A percentile compares a stretch with the other conserved stretches of the same genome.
Conservation (phyloP, 192 early-diverging fungal genomes). For the Backusella tarrabulga region DNA sequence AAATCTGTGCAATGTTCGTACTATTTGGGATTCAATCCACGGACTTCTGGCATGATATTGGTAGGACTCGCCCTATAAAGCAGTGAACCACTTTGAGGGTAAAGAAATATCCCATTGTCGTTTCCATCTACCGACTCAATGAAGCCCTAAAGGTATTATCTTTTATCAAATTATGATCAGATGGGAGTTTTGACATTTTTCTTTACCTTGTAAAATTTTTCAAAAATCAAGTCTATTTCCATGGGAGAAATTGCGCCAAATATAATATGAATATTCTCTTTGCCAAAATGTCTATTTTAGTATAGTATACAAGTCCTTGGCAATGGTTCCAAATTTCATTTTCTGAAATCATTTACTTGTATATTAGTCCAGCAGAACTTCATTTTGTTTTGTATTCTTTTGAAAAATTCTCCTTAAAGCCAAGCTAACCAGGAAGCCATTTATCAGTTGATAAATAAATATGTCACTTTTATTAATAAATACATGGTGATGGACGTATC, state of each 20-base stretch:
- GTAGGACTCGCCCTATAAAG: constrained; percentile 78
- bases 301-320: too few relatives aligned
- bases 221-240: background rate
- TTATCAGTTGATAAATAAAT: too few relatives aligned
- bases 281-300: background rate
- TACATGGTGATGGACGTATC: constrained; percentile 86
- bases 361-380: too few relatives aligned
- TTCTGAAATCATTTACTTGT: too few relatives aligned
- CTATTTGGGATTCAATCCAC: constrained; percentile 90
- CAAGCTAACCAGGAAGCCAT: too few relatives aligned
- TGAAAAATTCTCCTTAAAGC: too few relatives aligned
- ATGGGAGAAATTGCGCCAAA: background rate
- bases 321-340: too few relatives aligned
- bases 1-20: constrained; percentile 69
- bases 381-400: too few relatives aligned
- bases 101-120: background rate
- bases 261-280: background rate
- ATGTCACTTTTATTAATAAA: background rate
- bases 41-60: constrained; percentile 69
- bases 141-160: background rate
- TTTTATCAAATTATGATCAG: background rate
- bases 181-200: background rate
- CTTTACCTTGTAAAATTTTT: background rate
- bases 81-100: constrained; percentile 35
- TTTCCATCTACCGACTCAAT: background rate